Conservation (phyloP, 495 filamentous ascomycete species). For the Sporormia fimetaria region DNA sequence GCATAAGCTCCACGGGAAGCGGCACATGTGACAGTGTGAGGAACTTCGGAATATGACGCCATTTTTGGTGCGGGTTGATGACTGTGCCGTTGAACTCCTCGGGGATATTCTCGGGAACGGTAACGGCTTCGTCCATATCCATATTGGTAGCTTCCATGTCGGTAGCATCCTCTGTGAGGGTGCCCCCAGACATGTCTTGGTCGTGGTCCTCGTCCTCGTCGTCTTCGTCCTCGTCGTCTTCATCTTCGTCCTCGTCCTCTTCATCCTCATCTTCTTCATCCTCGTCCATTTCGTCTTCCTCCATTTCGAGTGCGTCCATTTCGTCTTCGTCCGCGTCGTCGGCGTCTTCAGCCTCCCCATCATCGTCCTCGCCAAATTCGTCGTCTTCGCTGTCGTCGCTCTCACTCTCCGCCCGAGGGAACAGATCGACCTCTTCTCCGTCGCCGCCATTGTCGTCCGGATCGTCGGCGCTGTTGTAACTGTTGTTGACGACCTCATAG, state of each 20-base stretch:
- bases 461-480: neutral
- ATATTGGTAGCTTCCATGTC: neutral
- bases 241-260: slow-evolving; percentile 2
- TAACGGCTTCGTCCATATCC: neutral
- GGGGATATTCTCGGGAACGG: slow-evolving; percentile 1
- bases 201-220: slow-evolving; percentile 3
- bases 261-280: slow-evolving; percentile 6
- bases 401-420: too few species aligned
- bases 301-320: neutral
- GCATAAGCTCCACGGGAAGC: slow-evolving; percentile 13
- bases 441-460: neutral
- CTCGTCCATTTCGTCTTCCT: slow-evolving; percentile 1
- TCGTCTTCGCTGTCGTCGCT: neutral
- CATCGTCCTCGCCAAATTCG: slow-evolving; percentile 1
- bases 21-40: slow-evolving; percentile 13
- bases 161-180: neutral
- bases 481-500: neutral
- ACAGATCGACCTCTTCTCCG: too few species aligned
- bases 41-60: slow-evolving; percentile 23
- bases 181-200: too few species aligned
- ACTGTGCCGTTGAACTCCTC: neutral
- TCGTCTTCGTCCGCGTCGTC: slow-evolving; percentile 4
- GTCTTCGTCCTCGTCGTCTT: slow-evolving; percentile 10
- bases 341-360: slow-evolving; percentile 5
- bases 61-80: slow-evolving; percentile 11